phyloP scores from a whole-genome alignment of 257 asterid genomes.

The Ballota nigra region DNA sequence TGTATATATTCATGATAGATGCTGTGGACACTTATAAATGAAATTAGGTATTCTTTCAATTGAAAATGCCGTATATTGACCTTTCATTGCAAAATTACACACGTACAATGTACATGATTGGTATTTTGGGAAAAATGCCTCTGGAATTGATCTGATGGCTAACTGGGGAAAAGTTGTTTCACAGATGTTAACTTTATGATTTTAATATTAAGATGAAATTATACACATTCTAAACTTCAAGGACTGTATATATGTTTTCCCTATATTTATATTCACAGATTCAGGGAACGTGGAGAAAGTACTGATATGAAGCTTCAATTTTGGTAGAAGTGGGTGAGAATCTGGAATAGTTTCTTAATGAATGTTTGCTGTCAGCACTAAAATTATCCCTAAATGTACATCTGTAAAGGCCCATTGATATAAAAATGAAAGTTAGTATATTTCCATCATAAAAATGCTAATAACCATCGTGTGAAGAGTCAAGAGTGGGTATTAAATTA shows the following conservation, averaged over 20 bases:
- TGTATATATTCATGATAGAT: not conserved
- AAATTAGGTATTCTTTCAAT: not conserved
- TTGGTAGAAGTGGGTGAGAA: not conserved
- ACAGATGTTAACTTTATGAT: not conserved
- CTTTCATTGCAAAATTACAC: not conserved
- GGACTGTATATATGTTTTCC: not conserved
- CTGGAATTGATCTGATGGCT: not conserved
- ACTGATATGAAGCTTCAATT: not conserved
- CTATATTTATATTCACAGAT: not conserved
- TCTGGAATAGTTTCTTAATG: not conserved
- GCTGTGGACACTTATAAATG: not conserved
- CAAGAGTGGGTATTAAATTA: not conserved
- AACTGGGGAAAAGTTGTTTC: not conserved
- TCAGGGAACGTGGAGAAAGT: not conserved
- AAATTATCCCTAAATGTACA: not conserved
- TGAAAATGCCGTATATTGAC: not conserved
- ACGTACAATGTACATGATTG: not conserved
- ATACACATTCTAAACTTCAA: not conserved
- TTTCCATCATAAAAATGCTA: not conserved
- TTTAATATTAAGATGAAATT: not conserved
- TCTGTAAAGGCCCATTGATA: not conserved
- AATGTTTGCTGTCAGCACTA: not conserved
- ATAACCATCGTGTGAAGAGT: not conserved
- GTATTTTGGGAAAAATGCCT: not conserved
- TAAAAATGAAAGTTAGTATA: not conserved